These are phyloP conservation scores for Phytophthora hibernalis DNA, from an alignment of 352 stramenopile species.

Conservation along the genomic window DNA sequence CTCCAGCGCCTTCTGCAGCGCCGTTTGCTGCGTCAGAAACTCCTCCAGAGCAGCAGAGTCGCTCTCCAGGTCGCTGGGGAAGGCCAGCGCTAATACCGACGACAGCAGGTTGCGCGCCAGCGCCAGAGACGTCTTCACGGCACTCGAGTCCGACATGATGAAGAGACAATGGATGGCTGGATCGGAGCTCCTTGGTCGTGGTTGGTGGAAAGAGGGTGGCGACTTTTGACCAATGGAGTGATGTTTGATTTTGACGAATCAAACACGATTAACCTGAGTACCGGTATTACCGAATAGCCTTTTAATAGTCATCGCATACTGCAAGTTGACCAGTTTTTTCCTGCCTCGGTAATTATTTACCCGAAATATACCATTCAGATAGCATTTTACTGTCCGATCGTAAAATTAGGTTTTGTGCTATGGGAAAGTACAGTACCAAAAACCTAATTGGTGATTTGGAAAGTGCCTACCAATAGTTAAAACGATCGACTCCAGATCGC, in stretches of 20 bases:
- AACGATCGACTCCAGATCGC: no score
- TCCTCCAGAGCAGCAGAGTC: constrained; percentile 43
- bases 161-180: constrained; percentile 23
- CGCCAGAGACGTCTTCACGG: constrained; percentile 35
- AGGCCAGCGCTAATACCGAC: constrained; percentile 74
- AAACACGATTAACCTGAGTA: no score
- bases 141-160: constrained; percentile 4
- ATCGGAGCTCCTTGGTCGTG: constrained; percentile 10
- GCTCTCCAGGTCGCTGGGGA: constrained; percentile 63
- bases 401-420: no score
- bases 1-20: constrained; percentile 55
- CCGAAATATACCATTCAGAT: no score
- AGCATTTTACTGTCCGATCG: no score
- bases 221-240: constrained; percentile 9
- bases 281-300: no score
- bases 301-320: no score
- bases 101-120: constrained; percentile 85
- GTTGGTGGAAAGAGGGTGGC: constrained; percentile 9
- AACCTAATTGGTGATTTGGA: no score
- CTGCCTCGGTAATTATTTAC: no score
- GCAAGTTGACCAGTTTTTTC: no score
- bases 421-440: no score
- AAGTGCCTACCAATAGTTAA: no score
- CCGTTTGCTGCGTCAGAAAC: constrained; percentile 61
- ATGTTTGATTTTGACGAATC: constrained; percentile 1